Base-by-base conservation (phyloP, 23 red algal species). In the Agarophyton chilense region DNA sequence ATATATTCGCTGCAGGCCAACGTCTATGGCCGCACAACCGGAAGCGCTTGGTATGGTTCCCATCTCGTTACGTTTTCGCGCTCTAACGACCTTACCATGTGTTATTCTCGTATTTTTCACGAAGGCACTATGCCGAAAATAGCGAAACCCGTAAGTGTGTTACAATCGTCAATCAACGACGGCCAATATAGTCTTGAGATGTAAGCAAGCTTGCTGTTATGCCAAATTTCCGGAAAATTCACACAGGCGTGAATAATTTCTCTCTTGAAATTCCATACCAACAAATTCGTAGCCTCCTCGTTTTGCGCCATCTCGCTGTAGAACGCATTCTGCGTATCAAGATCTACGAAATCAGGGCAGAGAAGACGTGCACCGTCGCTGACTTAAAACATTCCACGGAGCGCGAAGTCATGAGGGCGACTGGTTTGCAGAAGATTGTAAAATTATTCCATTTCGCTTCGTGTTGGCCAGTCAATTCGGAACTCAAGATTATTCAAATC, bases 181-280 rank as follows among this genome's bases (percentile, higher is more conserved):
- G 64, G 64, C 33, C 39, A 71, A 16, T 40, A 40, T 14, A 43
- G 64, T 71, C 64, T 19, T 2, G 64, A 71, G 21, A 2, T 2
- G 21, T 71, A 40, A 5, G 64, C 33, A 4, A 71, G 39, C 1
- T 11, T 5, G 39, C 35, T 40, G 21, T 81, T 34, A 18, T 81
- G 77, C 50, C 39, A 61, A 44, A 44, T 81, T 2, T 49, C 77
- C 3, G 50, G 54, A 81, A 54, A 81, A 0, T 54, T 43, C 22
- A 81, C 10, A 58, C 46, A 44, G 0, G 51, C 77, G 31, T 81
- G 77, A 16, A 81, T 81, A 2, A 81, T 34, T 60, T 81, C 77
- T 24, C 77, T 49, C 21, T 34, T 25, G 49, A 60, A 81, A 31
- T 81, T 81, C 36, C 38, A 54, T 18, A 81, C 6, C 14, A 81